Evolutionary conservation across 2,329 filamentous ascomycete species (phyloP), one percentile per base, ranked within the genome.

Genomic region (Chaetomium sp.): DNA sequence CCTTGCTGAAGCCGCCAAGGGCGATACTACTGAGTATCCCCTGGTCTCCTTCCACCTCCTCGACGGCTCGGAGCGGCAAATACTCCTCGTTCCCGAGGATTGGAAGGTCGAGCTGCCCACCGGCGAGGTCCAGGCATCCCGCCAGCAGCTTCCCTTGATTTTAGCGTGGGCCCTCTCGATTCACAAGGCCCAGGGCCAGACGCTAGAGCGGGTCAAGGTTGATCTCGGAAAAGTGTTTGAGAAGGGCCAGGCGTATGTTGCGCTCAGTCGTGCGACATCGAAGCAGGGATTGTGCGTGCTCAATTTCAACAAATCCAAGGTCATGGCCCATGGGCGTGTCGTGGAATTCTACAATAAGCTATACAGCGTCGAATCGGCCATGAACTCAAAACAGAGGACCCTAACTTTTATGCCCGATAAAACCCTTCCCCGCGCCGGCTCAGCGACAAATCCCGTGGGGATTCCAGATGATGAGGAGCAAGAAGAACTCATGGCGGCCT

Each of bases 61-160:
- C 2, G 90, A 96, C 65, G 91, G 91, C 37, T 86, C 84, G 0
- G 80, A 82, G 44, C 80, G 90, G 55, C 81, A 85, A 57, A 79
- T 97, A 50, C 82, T 97, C 7, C 92, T 91, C 69, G 82, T 89
- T 59, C 87, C 86, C 9, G 94, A 97, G 69, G 82, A 88, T 38
- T 99, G 94, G 94, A 99, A 96, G 70, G 88, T 96, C 33, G 95
- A 99, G 68, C 79, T 95, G n/a, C 94, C 94, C 1, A 96, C 88
- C 54, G 94, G 94, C 47, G 91, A 97, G 69, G 79, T 97, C 0
- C 91, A 96, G 70, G 94, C 94, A 1, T 89, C 89, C 58, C 87
- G 94, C 41, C 80, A 80, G 46, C 89, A 92, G 65, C 71, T 92
- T 1, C 94, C 94, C 0, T 78, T 99, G 50, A 97, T 99, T 60